phyloP scores from a whole-genome alignment of 352 stramenopile species.

The Globisporangium parvum region DNA sequence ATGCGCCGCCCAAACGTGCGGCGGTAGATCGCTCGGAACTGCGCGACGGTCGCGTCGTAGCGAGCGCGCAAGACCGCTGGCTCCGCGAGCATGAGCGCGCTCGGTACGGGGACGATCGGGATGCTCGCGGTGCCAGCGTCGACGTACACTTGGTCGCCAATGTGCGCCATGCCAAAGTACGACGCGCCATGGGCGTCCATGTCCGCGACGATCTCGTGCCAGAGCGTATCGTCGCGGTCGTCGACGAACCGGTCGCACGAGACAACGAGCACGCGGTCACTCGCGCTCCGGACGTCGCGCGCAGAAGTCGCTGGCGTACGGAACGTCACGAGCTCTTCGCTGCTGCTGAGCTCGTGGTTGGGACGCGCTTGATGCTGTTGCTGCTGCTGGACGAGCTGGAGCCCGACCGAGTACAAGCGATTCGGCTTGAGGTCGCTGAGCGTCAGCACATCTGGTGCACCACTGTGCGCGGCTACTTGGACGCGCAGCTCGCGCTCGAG shows the following conservation, averaged over 20 bases:
- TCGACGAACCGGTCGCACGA: slow-evolving; percentile 63
- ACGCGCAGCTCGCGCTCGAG: slow-evolving; percentile 5
- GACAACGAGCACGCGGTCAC: slow-evolving; percentile 28
- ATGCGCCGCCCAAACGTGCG: slow-evolving; percentile 38
- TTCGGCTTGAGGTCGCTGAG: slow-evolving; percentile 30
- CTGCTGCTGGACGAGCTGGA: slow-evolving; percentile 1
- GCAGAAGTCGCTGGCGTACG: slow-evolving; percentile 9
- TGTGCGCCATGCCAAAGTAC: slow-evolving; percentile 49
- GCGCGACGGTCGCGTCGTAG: slow-evolving; percentile 24
- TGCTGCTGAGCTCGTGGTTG: not conserved
- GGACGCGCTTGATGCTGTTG: too few species aligned
- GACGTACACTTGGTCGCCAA: slow-evolving; percentile 55
- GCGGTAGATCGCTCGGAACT: slow-evolving; percentile 58
- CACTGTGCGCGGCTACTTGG: not conserved
- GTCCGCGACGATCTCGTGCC: slow-evolving; percentile 29
- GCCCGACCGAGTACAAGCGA: slow-evolving; percentile 27
- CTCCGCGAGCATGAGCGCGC: not conserved
- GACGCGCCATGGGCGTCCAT: slow-evolving; percentile 22
- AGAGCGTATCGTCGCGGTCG: slow-evolving; percentile 44
- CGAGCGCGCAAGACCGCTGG: slow-evolving; percentile 4
- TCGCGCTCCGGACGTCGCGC: not conserved
- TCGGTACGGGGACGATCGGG: slow-evolving; percentile 17
- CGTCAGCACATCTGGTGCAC: slow-evolving; percentile 21
- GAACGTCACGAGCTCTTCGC: slow-evolving; percentile 30
- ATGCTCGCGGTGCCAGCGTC: slow-evolving; percentile 33